Percentiles rank a stretch among this genome's conserved stretches.
Evolutionary conservation across 306 rosid species (phyloP).

Genomic region (Cicer bijugum): DNA sequence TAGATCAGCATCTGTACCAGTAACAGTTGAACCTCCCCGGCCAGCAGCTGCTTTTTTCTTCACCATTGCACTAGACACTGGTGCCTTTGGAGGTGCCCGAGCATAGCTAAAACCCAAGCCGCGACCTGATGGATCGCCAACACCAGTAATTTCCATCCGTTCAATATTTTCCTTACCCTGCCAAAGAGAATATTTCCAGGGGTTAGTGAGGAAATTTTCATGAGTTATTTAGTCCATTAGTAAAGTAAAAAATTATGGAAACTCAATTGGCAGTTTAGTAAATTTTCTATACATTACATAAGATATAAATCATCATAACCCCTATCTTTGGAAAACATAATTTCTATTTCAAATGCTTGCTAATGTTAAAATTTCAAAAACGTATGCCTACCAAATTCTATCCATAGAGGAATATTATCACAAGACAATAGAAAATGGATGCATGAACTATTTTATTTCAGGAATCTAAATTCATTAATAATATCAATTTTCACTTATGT

Average conservation of each 20-base stretch:
- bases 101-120: slow-evolving; percentile 96
- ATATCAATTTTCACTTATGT: neutral
- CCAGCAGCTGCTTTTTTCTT: slow-evolving; percentile 79
- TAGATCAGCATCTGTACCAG: slow-evolving; percentile 98
- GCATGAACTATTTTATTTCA: slow-evolving; percentile 14
- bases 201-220: neutral
- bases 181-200: neutral
- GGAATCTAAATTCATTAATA: slow-evolving; percentile 29
- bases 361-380: neutral
- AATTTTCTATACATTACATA: neutral
- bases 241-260: slow-evolving; percentile 9
- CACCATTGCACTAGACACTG: slow-evolving; percentile 72
- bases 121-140: slow-evolving; percentile 97
- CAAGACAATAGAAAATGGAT: slow-evolving; percentile 5
- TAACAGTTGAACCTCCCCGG: slow-evolving; percentile 88
- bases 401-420: slow-evolving; percentile 17
- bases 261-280: neutral
- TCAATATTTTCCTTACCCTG: slow-evolving; percentile 97
- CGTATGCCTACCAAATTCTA: slow-evolving; percentile 9
- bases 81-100: slow-evolving; percentile 82
- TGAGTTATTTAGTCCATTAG: slow-evolving; percentile 35
- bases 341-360: neutral
- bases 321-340: slow-evolving; percentile 16
- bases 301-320: neutral
- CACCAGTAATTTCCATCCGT: slow-evolving; percentile 92